phyloP scores from a whole-genome alignment of 2,329 filamentous ascomycete genomes.

The Paraphaeosphaeria minitans region DNA sequence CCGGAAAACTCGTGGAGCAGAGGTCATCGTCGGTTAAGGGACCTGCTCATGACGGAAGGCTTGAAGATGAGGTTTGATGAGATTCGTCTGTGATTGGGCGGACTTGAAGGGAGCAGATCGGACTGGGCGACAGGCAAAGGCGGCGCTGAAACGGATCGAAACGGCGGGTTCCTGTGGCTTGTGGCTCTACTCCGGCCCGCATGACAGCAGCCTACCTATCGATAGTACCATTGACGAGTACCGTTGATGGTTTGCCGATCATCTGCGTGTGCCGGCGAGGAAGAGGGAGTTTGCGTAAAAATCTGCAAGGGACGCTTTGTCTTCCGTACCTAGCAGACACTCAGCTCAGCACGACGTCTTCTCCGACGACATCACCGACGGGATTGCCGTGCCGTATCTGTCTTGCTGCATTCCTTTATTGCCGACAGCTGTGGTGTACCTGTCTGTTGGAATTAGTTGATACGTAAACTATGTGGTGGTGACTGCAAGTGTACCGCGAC shows the following conservation, averaged over 20 bases:
- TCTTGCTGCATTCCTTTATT: background rate
- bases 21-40: background rate
- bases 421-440: background rate
- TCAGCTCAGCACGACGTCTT: background rate
- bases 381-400: background rate
- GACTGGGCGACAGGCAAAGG: background rate
- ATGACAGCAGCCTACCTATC: background rate
- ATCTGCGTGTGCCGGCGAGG: background rate
- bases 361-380: background rate
- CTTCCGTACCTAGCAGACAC: background rate
- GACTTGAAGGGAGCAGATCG: constrained; percentile 1
- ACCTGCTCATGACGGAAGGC: background rate
- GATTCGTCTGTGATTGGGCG: background rate
- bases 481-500: background rate
- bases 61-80: background rate
- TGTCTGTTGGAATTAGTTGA: background rate
- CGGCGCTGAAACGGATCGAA: background rate
- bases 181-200: background rate
- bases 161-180: background rate
- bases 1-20: background rate
- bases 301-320: background rate
- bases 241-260: background rate
- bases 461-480: background rate
- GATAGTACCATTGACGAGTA: background rate
- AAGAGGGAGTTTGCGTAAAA: background rate